Conservation (phyloP, 1,139 yeast genomes). For the Geotrichum cucujoidarum region DNA sequence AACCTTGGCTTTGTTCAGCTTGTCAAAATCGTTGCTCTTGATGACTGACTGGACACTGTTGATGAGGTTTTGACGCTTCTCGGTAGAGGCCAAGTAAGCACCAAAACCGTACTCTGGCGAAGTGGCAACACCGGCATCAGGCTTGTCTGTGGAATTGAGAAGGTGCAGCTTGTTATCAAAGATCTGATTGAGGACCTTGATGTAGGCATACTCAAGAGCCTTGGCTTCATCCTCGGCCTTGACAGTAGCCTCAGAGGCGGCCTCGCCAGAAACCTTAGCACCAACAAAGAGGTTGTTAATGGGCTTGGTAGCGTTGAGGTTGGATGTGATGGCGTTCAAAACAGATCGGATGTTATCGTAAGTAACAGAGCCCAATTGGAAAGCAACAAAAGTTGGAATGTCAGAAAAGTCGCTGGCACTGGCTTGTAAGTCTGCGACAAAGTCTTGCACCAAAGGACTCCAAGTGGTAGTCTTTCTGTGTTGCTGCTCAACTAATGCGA, state of each 20-base stretch:
- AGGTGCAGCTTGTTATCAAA: conserved; percentile 52
- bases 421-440: conserved; percentile 55
- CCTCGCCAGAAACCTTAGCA: conserved; percentile 21
- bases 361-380: conserved; percentile 51
- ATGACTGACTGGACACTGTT: conserved; percentile 48
- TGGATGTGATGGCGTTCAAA: conserved; percentile 48
- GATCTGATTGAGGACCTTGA: conserved; percentile 67
- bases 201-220: conserved; percentile 69
- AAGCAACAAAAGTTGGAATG: conserved; percentile 46
- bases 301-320: conserved; percentile 52
- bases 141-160: conserved; percentile 52
- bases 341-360: conserved; percentile 44
- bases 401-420: conserved; percentile 43
- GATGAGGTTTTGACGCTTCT: conserved; percentile 42
- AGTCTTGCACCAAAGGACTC: conserved; percentile 70
- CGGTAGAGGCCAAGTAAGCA: conserved; percentile 55
- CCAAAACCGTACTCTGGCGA: conserved; percentile 88
- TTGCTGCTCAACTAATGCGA: conserved; percentile 63
- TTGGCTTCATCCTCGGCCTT: conserved; percentile 46
- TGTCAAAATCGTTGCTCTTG: conserved; percentile 46
- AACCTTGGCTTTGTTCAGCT: conserved; percentile 46
- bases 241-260: conserved; percentile 21
- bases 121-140: conserved; percentile 41
- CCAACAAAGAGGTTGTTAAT: conserved; percentile 64
- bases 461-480: conserved; percentile 47